These are phyloP conservation scores for Curvularia eragrostidis DNA, from an alignment of 2,329 filamentous ascomycete genomes.

Conservation along the genomic window DNA sequence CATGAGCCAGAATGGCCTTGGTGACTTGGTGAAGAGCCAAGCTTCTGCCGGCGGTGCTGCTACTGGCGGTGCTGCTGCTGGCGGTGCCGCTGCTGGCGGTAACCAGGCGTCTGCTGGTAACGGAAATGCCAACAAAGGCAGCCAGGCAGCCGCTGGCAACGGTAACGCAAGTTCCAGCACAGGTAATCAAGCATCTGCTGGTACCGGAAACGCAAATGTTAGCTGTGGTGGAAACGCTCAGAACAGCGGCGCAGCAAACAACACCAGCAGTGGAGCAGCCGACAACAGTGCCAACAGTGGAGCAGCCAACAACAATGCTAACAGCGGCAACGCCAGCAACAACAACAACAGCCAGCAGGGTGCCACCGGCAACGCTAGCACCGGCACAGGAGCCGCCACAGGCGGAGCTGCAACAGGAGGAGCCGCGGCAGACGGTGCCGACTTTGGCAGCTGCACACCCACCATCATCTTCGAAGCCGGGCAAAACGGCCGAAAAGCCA, in stretches of 20 bases:
- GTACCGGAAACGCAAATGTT: background rate
- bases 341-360: constrained; percentile 25
- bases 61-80: constrained; percentile 37
- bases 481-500: constrained; percentile 58
- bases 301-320: constrained; percentile 23
- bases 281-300: constrained; percentile 8
- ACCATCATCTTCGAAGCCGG: constrained; percentile 68
- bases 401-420: constrained; percentile 33
- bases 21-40: constrained; percentile 62
- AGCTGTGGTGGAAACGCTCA: constrained; percentile 1
- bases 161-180: constrained; percentile 9
- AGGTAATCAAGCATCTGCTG: background rate
- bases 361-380: constrained; percentile 17
- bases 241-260: too few relatives aligned
- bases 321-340: constrained; percentile 12
- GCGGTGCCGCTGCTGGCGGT: constrained; percentile 7
- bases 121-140: constrained; percentile 11
- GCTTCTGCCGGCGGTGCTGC: constrained; percentile 46
- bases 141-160: background rate
- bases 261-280: constrained; percentile 1
- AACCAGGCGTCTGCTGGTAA: background rate
- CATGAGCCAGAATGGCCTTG: constrained; percentile 67
- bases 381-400: constrained; percentile 19
- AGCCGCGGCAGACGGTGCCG: constrained; percentile 31
- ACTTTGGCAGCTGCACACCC: constrained; percentile 49